Evolutionary conservation across 208 protist species (phyloP).

Genomic region (Perkinsela sp.): DNA sequence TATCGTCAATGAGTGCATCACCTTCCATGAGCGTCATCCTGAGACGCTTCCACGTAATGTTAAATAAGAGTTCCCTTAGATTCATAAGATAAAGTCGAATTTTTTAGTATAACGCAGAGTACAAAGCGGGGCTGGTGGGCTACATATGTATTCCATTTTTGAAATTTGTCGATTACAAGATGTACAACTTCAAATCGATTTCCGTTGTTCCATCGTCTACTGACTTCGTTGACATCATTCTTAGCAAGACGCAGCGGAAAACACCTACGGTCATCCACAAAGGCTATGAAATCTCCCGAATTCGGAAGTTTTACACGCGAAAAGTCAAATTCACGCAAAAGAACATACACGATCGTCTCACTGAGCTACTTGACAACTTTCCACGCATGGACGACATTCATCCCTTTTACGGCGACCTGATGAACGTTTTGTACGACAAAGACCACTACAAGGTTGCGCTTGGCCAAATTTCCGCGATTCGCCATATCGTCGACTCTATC

Average conservation of each 20-base stretch:
- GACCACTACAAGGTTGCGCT: conserved; percentile 99
- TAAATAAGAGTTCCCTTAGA: no score
- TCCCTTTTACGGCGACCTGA: conserved; percentile 98
- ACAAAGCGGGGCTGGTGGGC: no score
- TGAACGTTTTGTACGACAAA: conserved; percentile 99
- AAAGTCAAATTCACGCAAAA: conserved; percentile 96
- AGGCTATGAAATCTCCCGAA: conserved; percentile 90
- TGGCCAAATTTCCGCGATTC: conserved; percentile 87
- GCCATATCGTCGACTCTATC: conserved; percentile 87
- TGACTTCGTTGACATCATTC: conserved; percentile 98
- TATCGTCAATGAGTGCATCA: conserved; percentile 41
- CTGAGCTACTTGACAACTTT: conserved; percentile 81
- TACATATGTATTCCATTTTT: conserved; percentile 2
- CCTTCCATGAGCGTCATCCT: conserved; percentile 17
- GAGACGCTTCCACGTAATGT: conserved; percentile 4
- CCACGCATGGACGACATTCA: conserved; percentile 93
- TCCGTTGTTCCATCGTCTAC: conserved; percentile 81
- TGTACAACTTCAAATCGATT: conserved; percentile 96
- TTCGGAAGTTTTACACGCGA: conserved; percentile 97
- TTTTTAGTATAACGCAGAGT: no score
- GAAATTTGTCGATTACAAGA: conserved; percentile 36
- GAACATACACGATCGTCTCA: conserved; percentile 89
- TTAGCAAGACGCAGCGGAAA: conserved; percentile 96
- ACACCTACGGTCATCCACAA: conserved; percentile 98
- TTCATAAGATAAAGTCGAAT: no score